Base-by-base conservation (phyloP, 164 flowering plant genomes). In the Nymphaea thermarum region DNA sequence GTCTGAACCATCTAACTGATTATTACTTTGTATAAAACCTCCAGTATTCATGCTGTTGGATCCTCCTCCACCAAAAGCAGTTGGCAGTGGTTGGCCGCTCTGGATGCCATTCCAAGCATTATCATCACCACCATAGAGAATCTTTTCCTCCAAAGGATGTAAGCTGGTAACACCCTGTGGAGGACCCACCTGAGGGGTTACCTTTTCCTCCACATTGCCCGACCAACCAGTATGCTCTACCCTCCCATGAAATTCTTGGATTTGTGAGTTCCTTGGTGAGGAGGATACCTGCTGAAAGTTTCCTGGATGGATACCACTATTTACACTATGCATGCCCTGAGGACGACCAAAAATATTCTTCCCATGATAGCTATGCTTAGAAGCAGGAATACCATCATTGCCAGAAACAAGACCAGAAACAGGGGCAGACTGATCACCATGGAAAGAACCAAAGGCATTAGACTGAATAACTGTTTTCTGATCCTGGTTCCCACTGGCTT, bases 81-180 rank as follows among this genome's bases (percentile, higher is more conserved):
- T 62, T 17, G 64, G 17, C 41, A 62, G 17, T 6, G 64, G 42
- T 62, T 62, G 64, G 42, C 8, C 11, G 10, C 64, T 17, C 7
- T 62, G 64, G 8, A 7, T 6, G 72, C 79, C 71, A 68, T 80
- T 87, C 89, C 87, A 89, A 17, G 70, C 43, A 60, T 74, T 74
- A 44, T 86, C 90, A 79, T 86, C 90, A 66, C 77, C 72, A 43
- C 73, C 77, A 64, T 77, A 89, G 73, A 91, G 69, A 67, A 89
- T 81, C 77, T 84, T 89, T 74, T 82, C 82, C 74, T 89, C 94
- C 11, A 81, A 68, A 8, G 96, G 94, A 77, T 87, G 90, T 65
- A 91, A 72, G 70, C 83, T 60, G 69, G 72, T 77, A 43, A 78
- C 59, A 60, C 69, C 74, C 70, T 75, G 86, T 63, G 88, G 73